These are phyloP conservation scores for Chamaenerion angustifolium DNA, from an alignment of 345 rosid species.

Conservation along the genomic window DNA sequence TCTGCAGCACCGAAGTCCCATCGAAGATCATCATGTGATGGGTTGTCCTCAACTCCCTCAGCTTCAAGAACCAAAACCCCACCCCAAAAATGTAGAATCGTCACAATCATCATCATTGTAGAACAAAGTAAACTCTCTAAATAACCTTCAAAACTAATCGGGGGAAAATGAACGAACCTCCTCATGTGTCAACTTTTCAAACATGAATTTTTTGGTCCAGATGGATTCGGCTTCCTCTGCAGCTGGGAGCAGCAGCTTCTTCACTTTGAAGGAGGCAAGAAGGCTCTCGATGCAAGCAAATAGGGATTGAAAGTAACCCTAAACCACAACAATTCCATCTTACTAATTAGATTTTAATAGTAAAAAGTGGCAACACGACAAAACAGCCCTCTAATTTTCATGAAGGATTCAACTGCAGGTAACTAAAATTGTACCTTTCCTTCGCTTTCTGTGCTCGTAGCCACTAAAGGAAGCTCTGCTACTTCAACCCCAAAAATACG, in stretches of 20 bases:
- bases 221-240: conserved; percentile 85
- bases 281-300: conserved; percentile 67
- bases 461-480: conserved; percentile 91
- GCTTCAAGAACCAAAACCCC: conserved; percentile 16
- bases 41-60: conserved; percentile 31
- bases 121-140: too few relatives aligned
- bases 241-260: conserved; percentile 68
- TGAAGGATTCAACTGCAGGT: too few relatives aligned
- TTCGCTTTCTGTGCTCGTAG: conserved; percentile 51
- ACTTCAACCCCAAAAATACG: conserved; percentile 70
- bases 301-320: conserved; percentile 85
- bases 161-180: conserved; percentile 29
- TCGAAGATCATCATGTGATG: conserved; percentile 67
- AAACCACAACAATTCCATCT: background rate
- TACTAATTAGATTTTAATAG: too few relatives aligned
- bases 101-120: background rate
- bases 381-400: background rate
- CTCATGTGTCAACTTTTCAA: conserved; percentile 36
- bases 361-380: conserved; percentile 1
- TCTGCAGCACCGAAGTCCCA: conserved; percentile 74
- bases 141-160: too few relatives aligned
- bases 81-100: background rate
- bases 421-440: conserved; percentile 36
- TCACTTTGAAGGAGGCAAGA: conserved; percentile 49
- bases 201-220: conserved; percentile 79